phyloP scores from a whole-genome alignment of 805 yeast genomes.

The Suhomyces sp. region DNA sequence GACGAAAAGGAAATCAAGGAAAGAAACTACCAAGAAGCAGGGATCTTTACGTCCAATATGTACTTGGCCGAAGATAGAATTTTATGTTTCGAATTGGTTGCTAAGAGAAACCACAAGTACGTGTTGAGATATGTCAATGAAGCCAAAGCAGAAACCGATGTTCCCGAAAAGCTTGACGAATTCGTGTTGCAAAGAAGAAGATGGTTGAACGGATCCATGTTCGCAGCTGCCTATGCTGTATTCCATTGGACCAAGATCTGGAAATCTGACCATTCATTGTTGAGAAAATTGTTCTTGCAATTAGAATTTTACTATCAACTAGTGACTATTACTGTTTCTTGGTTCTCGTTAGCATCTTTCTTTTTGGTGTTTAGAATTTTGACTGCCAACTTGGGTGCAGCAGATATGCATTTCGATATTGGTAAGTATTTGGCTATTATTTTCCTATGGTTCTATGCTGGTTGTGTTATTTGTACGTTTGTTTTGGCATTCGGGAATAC shows the following conservation, averaged over 20 bases:
- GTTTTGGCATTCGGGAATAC: constrained; percentile 91
- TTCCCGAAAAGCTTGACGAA: constrained; percentile 92
- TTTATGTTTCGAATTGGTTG: constrained; percentile 92
- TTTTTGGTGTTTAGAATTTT: constrained; percentile 89
- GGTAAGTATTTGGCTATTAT: constrained; percentile 78
- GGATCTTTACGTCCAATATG: constrained; percentile 93
- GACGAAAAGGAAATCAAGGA: constrained; percentile 43
- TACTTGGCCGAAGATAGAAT: constrained; percentile 96
- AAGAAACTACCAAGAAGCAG: constrained; percentile 43
- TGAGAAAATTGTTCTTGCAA: constrained; percentile 80
- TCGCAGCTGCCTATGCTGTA: constrained; percentile 91
- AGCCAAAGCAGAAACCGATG: constrained; percentile 96
- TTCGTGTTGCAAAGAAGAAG: constrained; percentile 95
- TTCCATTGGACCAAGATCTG: constrained; percentile 84
- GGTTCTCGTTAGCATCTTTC: constrained; percentile 90
- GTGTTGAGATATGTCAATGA: constrained; percentile 86
- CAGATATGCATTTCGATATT: constrained; percentile 60
- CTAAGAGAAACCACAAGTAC: constrained; percentile 82
- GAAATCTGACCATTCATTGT: constrained; percentile 78
- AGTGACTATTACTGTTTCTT: constrained; percentile 75
- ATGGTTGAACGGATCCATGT: constrained; percentile 97
- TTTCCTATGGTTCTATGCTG: constrained; percentile 81
- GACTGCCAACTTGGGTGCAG: constrained; percentile 70
- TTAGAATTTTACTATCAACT: constrained; percentile 89
- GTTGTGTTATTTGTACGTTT: constrained; percentile 79